phyloP scores from a whole-genome alignment of 306 rosid genomes.

The Medicago lupulina region DNA sequence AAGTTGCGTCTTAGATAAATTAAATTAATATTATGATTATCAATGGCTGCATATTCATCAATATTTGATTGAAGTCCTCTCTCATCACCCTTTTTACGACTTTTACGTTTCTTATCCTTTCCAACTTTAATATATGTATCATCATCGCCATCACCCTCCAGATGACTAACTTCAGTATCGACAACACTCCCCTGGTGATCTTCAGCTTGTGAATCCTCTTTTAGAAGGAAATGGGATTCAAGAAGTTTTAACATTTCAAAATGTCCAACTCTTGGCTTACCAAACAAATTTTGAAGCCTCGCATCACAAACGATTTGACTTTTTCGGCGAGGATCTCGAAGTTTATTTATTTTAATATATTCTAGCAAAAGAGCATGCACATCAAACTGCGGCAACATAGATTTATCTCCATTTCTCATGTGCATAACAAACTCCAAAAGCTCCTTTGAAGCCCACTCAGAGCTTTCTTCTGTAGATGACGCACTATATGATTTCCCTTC shows the following conservation, averaged over 20 bases:
- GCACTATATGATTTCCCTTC: constrained; percentile 49
- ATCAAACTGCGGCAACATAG: constrained; percentile 92
- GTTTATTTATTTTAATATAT: constrained; percentile 92
- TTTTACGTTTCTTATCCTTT: constrained; percentile 82
- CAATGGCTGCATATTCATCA: constrained; percentile 97
- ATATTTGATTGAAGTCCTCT: constrained; percentile 82
- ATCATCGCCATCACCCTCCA: constrained; percentile 77
- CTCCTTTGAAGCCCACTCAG: constrained; percentile 94
- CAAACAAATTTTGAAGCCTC: constrained; percentile 90
- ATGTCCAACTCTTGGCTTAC: constrained; percentile 99
- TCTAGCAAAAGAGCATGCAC: constrained; percentile 98
- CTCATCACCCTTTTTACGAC: constrained; percentile 75
- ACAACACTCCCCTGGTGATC: constrained; percentile 88
- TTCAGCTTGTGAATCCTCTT: constrained; percentile 80
- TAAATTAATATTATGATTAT: constrained; percentile 86
- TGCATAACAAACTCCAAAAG: constrained; percentile 98
- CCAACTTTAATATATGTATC: constrained; percentile 60
- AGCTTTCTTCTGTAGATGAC: constrained; percentile 51
- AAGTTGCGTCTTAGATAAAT: constrained; percentile 92
- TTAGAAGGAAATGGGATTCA: constrained; percentile 91
- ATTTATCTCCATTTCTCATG: constrained; percentile 82
- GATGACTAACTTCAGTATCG: constrained; percentile 82
- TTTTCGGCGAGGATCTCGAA: constrained; percentile 94
- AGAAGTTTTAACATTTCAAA: constrained; percentile 99
- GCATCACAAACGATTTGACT: constrained; percentile 92